Conservation (phyloP, 352 stramenopile genomes). For the Phytophthora sp. region DNA sequence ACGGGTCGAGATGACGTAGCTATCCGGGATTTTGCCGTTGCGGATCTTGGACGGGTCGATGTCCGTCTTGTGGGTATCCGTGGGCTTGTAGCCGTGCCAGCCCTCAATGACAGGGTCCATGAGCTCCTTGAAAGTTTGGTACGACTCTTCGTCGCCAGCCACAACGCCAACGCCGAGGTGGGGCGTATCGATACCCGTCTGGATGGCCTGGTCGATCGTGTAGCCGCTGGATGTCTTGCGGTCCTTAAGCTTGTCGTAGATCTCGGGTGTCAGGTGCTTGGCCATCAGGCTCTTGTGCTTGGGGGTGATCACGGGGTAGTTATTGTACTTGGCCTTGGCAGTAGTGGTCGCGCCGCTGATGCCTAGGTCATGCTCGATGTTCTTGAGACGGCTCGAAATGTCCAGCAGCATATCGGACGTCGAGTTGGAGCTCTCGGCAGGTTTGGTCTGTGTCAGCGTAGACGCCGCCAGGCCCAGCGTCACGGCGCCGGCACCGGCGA, state of each 20-base stretch:
- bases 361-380: conserved; percentile 71
- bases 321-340: conserved; percentile 53
- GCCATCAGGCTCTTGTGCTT: conserved; percentile 80
- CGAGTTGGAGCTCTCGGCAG: conserved; percentile 51
- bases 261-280: conserved; percentile 76
- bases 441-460: conserved; percentile 42
- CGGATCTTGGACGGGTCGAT: conserved; percentile 71
- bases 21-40: conserved; percentile 62
- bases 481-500: conserved; percentile 58
- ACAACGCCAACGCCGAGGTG: conserved; percentile 78
- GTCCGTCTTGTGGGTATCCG: conserved; percentile 72
- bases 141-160: conserved; percentile 85
- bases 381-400: conserved; percentile 65
- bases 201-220: conserved; percentile 85
- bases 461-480: conserved; percentile 64
- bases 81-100: conserved; percentile 75
- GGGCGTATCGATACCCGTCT: conserved; percentile 69
- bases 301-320: conserved; percentile 81
- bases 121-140: conserved; percentile 78
- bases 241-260: conserved; percentile 76
- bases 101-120: conserved; percentile 83
- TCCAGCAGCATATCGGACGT: conserved; percentile 69
- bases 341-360: conserved; percentile 34
- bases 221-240: conserved; percentile 70
- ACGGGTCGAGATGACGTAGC: conserved; percentile 90